Base-by-base conservation (phyloP, 306 rosid genomes). In the Oemleria cerasiformis region DNA sequence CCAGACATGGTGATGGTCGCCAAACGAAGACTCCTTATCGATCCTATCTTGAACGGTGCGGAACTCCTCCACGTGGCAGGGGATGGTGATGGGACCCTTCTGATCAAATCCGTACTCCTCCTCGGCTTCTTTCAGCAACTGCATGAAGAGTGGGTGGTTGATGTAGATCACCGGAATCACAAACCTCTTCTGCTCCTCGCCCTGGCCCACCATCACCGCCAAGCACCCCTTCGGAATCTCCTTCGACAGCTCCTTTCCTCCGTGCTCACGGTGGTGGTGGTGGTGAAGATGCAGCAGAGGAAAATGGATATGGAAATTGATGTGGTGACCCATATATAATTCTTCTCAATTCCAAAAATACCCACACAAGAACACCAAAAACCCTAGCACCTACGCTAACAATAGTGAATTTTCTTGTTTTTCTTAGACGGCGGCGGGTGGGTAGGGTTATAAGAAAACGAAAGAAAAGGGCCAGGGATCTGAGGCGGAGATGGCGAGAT, bases 401-500 rank as follows among this genome's bases (percentile, higher is more conserved):
- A 8, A 4, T 17, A 11, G 25, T 8, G 23, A 53, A n/a, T 17
- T 12, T 53, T 53, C 23, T 7, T 2, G 5, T 4, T 53, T 30
- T 2, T 30, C 3, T 30, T 30, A 30, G 36, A 30, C 3, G 3
- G 36, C 36, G 36, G 36, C 2, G 36, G 3, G 36, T 30, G 36
- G 36, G 36, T 53, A 8, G 50, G 78, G 86, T 62, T 92, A 88
- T 72, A 79, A 88, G 91, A 86, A 79, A 74, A 79, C 75, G 45
- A 42, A 17, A 56, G 99, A 88, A 70, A 95, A 95, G 48, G 96
- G 97, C 99, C 99, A 95, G 60, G 97, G 97, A 50, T 91, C 95
- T 1, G 97, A 89, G 11, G 96, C 70, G 14, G 99, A 94, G 43
- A 91, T 94, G 45, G 92, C 84, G 4, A 94, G 97, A 40, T 82